Base-by-base conservation (phyloP, 129 eudicot genomes). In the Pseudognaphalium luteoalbum region DNA sequence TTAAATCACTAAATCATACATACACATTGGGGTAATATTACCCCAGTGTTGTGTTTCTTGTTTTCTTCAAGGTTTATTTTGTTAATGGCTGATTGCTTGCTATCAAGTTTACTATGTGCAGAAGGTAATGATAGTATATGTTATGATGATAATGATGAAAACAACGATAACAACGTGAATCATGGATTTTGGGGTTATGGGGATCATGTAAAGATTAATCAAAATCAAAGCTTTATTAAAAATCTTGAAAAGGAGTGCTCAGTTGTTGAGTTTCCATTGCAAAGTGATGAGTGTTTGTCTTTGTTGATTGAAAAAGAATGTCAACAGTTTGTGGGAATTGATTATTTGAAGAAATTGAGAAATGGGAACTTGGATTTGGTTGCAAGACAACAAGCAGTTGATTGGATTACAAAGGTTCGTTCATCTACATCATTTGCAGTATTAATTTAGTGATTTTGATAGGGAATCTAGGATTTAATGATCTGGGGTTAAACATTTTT, bases 341-440 rank as follows among this genome's bases (percentile, higher is more conserved):
- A 84, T 88, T 91, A 88, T 77, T 74, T 80, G 81, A 57, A 77
- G 35, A 86, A 87, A 71, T 78, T 91, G 73, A 88, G 78, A 52
- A 78, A 76, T 82, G 93, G 93, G 82, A 88, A 33, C 5, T 74
- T 88, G 89, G 91, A 88, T 67, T 70, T 86, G 69, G 81, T 58
- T 61, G 83, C 88, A 70, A 88, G 97, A 72, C 75, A 76, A 51
- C 85, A 91, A 57, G 93, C 88, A 63, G 77, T 88, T 86, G 81
- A 84, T 71, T 91, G 97, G 97, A 88, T 91, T 78, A 63, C n/a
- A 75, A 91, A 88, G 97, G 97, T 91, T 59, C 29, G 89, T 83
- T 52, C 59, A 52, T 52, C 7, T 52, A 1, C 20, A 52, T 62
- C 9, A 25, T 25, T 25, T 25, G 1, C 28, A 25, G 28, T 25